Evolutionary conservation across 2,329 filamentous ascomycete genomes (phyloP).

Genomic region (Alternaria incomplexa): DNA sequence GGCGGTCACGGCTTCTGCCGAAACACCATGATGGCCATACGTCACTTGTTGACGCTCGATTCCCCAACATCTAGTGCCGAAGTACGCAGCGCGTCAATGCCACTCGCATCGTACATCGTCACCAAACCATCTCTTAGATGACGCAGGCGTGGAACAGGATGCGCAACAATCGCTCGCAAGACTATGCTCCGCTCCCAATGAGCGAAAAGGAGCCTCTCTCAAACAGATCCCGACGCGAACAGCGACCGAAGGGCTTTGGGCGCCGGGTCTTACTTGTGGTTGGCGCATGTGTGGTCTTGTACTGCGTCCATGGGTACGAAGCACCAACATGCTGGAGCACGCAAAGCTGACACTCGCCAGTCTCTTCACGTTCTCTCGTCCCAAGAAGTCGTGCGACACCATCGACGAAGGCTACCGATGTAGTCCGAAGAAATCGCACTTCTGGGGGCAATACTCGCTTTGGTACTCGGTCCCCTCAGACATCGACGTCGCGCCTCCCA

Average conservation of each 20-base stretch:
- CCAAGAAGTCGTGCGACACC: conserved; percentile 57
- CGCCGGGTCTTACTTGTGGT: conserved; percentile 26
- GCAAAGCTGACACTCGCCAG: conserved; percentile 23
- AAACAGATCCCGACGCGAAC: conserved; percentile 20
- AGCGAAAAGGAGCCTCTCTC: conserved; percentile 35
- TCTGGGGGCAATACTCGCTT: conserved; percentile 88
- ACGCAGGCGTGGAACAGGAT: conserved; percentile 38
- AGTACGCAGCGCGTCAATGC: background rate
- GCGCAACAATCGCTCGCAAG: conserved; percentile 28
- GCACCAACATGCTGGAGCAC: background rate
- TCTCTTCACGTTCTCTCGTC: conserved; percentile 11
- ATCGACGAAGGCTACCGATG: conserved; percentile 68
- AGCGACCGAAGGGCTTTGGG: conserved; percentile 12
- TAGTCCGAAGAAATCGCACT: conserved; percentile 65
- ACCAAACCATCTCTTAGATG: conserved; percentile 16
- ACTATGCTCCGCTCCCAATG: conserved; percentile 39
- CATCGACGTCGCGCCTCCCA: conserved; percentile 66
- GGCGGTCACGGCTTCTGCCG: background rate
- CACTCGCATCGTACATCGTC: background rate
- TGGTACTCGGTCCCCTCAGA: conserved; percentile 77
- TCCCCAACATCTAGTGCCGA: background rate
- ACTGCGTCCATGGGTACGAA: conserved; percentile 33
- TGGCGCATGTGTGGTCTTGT: conserved; percentile 26
- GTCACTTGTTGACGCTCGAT: background rate
- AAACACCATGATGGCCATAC: background rate